Evolutionary conservation across 2,329 filamentous ascomycete species (phyloP), one percentile per base, ranked within the genome.

Genomic region (Pseudocercospora fuligena): DNA sequence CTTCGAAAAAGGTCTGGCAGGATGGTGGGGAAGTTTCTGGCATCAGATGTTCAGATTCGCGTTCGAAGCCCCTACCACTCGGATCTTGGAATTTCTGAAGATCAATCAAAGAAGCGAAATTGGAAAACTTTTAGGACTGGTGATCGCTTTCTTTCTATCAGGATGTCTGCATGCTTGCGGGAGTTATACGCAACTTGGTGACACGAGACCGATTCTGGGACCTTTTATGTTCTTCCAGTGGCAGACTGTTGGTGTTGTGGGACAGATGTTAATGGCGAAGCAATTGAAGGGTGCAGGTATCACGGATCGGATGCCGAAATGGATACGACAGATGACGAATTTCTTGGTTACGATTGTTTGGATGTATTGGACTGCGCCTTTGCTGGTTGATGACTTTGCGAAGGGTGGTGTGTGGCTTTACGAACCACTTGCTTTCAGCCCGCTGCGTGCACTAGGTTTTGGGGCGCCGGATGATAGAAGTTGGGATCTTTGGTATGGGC

Each of bases 21-120:
- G 93, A 0, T 91, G 90, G 80, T 98, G 94, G 94, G 89, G 91
- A 53, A 84, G 83, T 23, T 94, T 89, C 85, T 97, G 94, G 94
- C 94, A 98, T 78, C 94, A 97, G 79, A 89, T 90, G 2, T 96
- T 97, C 80, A 90, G 93, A 0, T 85, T 88, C 63, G 88, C 87
- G 2, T 93, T 94, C 74, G 80, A 86, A 46, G 85, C 88, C 3
- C 89, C 90, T 0, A 81, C 85, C 0, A 78, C 78, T 1, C 86
- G 82, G 73, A 72, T 90, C 0, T 71, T 80, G 25, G 67, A 73
- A 14, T 3, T 62, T 0, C 27, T 79, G 2, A 68, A 74, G 0
- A 66, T 80, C 64, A 68, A 80, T 4, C 73, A 70, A 29, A 76
- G 71, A 9, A 64, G 76, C 78, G 8, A 70, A 77, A 67, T 61